Percentiles rank a stretch among this genome's conserved stretches.
phyloP scores from a whole-genome alignment of 2,329 filamentous ascomycete genomes.

The Coniosporium tulheliwenetii region DNA sequence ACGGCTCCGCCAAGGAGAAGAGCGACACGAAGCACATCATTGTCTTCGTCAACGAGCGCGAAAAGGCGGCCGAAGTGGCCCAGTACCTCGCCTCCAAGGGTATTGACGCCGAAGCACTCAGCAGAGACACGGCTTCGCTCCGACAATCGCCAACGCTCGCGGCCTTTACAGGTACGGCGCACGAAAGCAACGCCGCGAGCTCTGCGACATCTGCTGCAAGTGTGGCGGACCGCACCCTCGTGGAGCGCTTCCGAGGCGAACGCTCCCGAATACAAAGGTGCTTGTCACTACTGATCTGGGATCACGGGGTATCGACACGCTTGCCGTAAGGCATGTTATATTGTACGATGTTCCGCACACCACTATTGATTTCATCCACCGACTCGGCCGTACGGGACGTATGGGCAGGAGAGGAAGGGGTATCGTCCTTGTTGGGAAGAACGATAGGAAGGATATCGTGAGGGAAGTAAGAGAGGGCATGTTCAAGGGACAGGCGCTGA shows the following conservation, averaged over 20 bases:
- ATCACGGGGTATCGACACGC: constrained; percentile 83
- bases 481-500: constrained; percentile 34
- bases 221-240: background rate
- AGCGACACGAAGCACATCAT: constrained; percentile 70
- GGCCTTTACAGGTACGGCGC: constrained; percentile 43
- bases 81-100: constrained; percentile 69
- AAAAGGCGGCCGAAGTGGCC: constrained; percentile 69
- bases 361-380: constrained; percentile 95
- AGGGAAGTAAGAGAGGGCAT: constrained; percentile 72
- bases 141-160: constrained; percentile 63
- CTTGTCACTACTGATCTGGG: constrained; percentile 89
- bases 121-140: constrained; percentile 66
- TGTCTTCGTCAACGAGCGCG: constrained; percentile 93
- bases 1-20: constrained; percentile 25
- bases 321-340: constrained; percentile 81
- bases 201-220: background rate
- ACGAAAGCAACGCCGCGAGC: constrained; percentile 1
- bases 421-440: constrained; percentile 77
- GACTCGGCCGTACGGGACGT: constrained; percentile 76
- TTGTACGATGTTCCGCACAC: constrained; percentile 96
- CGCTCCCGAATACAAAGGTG: constrained; percentile 66
- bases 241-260: constrained; percentile 17
- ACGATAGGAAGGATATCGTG: constrained; percentile 80
- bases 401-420: constrained; percentile 86
- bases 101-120: constrained; percentile 73